A percentile compares a stretch with the other conserved stretches of the same genome.
Conservation (phyloP, 2,329 filamentous ascomycete genomes). For the Leptoxyphium fumago region DNA sequence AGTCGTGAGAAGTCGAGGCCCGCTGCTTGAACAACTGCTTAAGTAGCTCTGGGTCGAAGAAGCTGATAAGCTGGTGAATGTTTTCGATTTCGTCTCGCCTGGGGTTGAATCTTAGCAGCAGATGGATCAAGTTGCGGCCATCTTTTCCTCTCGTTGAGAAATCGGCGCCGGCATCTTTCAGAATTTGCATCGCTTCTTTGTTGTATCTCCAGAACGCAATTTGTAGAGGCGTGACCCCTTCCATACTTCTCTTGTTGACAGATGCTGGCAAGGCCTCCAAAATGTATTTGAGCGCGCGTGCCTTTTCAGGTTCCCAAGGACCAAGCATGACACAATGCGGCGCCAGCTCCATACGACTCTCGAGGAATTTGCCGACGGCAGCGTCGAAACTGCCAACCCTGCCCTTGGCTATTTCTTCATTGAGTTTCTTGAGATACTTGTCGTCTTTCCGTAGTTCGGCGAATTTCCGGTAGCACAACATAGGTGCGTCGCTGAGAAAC, state of each 20-base stretch:
- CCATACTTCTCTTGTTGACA: conserved; percentile 44
- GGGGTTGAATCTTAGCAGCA: conserved; percentile 23
- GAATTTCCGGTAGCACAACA: conserved; percentile 55
- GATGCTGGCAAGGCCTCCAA: conserved; percentile 45
- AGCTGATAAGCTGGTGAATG: conserved; percentile 33
- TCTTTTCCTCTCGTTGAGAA: conserved; percentile 41
- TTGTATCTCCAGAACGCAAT: conserved; percentile 47
- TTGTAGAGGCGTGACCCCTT: conserved; percentile 52
- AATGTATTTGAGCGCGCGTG: conserved; percentile 48
- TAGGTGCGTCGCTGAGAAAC: conserved; percentile 58
- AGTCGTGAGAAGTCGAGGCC: conserved; percentile 34
- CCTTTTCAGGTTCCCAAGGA: conserved; percentile 3
- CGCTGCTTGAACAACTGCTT: conserved; percentile 45
- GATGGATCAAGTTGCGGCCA: conserved; percentile 56
- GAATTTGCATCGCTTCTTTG: conserved; percentile 39
- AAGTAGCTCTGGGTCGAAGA: conserved; percentile 45
- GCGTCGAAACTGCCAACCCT: conserved; percentile 44
- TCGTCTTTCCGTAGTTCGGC: conserved; percentile 47
- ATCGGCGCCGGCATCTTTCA: conserved; percentile 56
- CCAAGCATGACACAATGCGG: conserved; percentile 52
- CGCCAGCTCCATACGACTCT: conserved; percentile 39
- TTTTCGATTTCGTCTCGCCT: conserved; percentile 4
- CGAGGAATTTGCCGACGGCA: conserved; percentile 48
- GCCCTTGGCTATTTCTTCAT: conserved; percentile 27
- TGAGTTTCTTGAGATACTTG: conserved; percentile 45